phyloP scores from a whole-genome alignment of 2,329 filamentous ascomycete genomes.

The Talaromyces rugulosus region DNA sequence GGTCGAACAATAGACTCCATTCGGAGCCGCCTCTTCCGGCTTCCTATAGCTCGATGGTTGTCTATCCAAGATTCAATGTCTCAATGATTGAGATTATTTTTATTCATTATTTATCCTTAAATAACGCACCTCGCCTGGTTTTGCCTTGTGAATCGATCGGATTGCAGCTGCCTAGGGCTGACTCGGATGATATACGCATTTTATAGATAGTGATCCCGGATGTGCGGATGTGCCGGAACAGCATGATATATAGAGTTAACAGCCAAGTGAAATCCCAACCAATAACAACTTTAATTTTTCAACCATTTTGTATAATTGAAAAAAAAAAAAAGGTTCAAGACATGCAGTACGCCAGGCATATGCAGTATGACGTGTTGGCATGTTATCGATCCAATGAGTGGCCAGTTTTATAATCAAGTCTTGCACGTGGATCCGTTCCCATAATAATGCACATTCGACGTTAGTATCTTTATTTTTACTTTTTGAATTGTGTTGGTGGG shows the following conservation, averaged over 20 bases:
- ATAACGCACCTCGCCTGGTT: neutral
- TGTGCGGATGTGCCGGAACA: neutral
- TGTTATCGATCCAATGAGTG: neutral
- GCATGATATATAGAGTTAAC: neutral
- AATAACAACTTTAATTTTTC: neutral
- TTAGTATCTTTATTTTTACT: neutral
- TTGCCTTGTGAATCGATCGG: neutral
- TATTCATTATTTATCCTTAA: too few species aligned
- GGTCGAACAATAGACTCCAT: neutral
- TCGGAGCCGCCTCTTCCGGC: neutral
- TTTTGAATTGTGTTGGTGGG: neutral
- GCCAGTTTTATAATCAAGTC: neutral
- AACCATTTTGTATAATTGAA: neutral
- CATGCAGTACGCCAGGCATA: neutral
- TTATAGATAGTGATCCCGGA: neutral
- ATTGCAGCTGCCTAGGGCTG: neutral
- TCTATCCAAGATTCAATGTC: neutral
- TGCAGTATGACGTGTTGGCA: neutral
- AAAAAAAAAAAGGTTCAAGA: neutral
- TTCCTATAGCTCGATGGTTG: neutral
- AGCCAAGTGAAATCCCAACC: neutral
- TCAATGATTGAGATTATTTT: neutral
- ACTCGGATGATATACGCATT: neutral
- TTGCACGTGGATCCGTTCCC: neutral
- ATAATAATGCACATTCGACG: neutral